Base-by-base conservation (phyloP, 257 asterid species). In the Primulina tabacum region DNA sequence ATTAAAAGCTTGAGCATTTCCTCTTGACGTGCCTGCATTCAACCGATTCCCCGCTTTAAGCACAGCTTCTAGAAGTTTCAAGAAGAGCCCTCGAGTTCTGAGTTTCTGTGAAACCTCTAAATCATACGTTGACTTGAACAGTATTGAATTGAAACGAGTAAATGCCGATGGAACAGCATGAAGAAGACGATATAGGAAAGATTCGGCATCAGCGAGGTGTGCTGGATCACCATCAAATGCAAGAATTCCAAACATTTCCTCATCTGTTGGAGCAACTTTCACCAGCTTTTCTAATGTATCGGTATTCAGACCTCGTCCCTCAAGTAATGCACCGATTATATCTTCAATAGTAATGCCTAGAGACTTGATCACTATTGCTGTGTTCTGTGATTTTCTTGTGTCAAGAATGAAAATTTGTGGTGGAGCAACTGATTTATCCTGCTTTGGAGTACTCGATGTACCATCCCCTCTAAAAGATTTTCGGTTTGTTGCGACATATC, bases 21-120 rank as follows among this genome's bases (percentile, higher is more conserved):
- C 89, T 53, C 87, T 80, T 26, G 89, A 78, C 2, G 85, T 82
- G 26, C 89, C 89, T 1, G 85, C 89, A 65, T 84, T 84, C 83
- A 84, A 82, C 9, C 85, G 73, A 68, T 84, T 84, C 11, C 89
- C 89, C 0, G 89, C 85, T 38, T 84, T 84, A 17, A 84, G 38
- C 20, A 82, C 69, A 17, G 89, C 89, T 75, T 84, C 89, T 24
- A 82, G 37, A 62, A 84, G 89, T 70, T 82, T 84, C 79, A 84
- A 17, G 64, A 84, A 76, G 12, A 84, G 82, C 28, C 87, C 82
- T 58, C 79, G 78, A 14, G 80, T 76, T 33, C 85, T 75, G 65
- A 84, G 85, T 76, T 84, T 68, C 33, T 59, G 79, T 24, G 43
- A 71, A 70, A 74, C 65, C 75, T 84, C 85, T 4, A 70, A 38